Percentiles rank a stretch among this genome's conserved stretches.
phyloP scores from a whole-genome alignment of 1,139 yeast genomes.

The Cylindricascospora bacillispora region DNA sequence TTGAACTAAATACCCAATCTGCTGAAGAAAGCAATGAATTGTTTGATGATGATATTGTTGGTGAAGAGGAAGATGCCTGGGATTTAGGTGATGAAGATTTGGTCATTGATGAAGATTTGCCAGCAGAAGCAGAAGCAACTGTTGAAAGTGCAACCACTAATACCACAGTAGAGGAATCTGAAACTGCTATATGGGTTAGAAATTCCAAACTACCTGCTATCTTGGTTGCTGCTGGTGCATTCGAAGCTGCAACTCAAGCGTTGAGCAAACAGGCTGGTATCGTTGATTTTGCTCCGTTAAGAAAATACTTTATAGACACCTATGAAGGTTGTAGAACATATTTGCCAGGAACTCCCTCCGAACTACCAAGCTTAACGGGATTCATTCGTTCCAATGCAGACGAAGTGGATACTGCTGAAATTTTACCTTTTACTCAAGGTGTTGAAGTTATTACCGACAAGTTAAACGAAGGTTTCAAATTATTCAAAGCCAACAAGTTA shows the following conservation, averaged over 20 bases:
- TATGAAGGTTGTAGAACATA: conserved; percentile 69
- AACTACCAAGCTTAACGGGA: conserved; percentile 55
- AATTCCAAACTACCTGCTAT: conserved; percentile 87
- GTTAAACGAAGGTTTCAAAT: conserved; percentile 66
- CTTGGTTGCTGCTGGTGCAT: conserved; percentile 91
- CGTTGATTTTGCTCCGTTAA: conserved; percentile 75
- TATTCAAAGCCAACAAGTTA: conserved; percentile 72
- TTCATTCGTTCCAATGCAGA: conserved; percentile 59
- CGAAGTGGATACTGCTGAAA: conserved; percentile 37
- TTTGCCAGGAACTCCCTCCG: conserved; percentile 59
- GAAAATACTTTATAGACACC: conserved; percentile 68
- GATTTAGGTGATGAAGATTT: conserved; percentile 49
- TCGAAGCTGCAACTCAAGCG: conserved; percentile 89
- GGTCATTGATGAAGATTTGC: conserved; percentile 54
- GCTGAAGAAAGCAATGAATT: conserved; percentile 28
- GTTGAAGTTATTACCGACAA: conserved; percentile 51
- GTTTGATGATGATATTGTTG: conserved; percentile 27
- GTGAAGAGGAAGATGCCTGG: conserved; percentile 48
- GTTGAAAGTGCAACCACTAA: conserved; percentile 24
- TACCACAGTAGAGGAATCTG: conserved; percentile 34
- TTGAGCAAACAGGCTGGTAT: conserved; percentile 83
- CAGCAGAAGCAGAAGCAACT: conserved; percentile 36
- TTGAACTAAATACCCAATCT: conserved; percentile 8
- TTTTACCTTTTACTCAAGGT: conserved; percentile 65
- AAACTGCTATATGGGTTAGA: conserved; percentile 72